Base-by-base conservation (phyloP, 2,329 filamentous ascomycete genomes). In the Tolypocladium amazonense region DNA sequence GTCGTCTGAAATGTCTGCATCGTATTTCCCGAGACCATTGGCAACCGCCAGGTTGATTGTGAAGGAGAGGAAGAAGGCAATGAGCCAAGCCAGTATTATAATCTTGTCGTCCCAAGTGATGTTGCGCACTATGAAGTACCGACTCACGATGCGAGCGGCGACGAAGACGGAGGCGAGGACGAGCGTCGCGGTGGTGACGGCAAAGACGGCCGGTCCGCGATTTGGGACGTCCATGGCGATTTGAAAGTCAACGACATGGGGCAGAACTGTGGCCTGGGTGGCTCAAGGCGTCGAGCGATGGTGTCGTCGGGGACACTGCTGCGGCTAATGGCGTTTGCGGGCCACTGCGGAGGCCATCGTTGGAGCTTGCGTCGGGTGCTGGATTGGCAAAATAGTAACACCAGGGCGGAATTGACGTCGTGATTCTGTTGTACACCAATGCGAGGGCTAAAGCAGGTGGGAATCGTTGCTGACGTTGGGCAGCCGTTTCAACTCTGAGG, bases 91-190 rank as follows among this genome's bases (percentile, higher is more conserved):
- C 47, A 89, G 65, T 14, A 91, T 73, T 72, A 96, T 94, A 66
- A 89, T 83, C 73, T 87, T 88, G 77, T 96, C 92, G 73, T 96
- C 91, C 77, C 83, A 83, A 59, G 81, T 85, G 57, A 91, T 75
- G 59, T 82, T 86, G 65, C 83, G 84, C 59, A 96, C 87, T 56
- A 97, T 87, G 55, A 81, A 84, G 56, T 83, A 79, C 35, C 92
- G 83, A 62, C 89, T 91, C 50, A 90, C 75, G 65, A 96, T 78
- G 59, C 92, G 86, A 41, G 89, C 81, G 50, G 79, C 79, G 65
- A 96, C 89, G 70, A 96, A 93, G 59, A 88, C 68, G 45, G 88
- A 88, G 57, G 89, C 85, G 58, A 92, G 72, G 27, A 81, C 81
- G 62, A 92, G 81, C 57, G 88, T 89, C 25, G 81, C 77, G 8